These are phyloP conservation scores for Bryopsis sp. DNA, from an alignment of 139 green algal species.

Conservation along the genomic window DNA sequence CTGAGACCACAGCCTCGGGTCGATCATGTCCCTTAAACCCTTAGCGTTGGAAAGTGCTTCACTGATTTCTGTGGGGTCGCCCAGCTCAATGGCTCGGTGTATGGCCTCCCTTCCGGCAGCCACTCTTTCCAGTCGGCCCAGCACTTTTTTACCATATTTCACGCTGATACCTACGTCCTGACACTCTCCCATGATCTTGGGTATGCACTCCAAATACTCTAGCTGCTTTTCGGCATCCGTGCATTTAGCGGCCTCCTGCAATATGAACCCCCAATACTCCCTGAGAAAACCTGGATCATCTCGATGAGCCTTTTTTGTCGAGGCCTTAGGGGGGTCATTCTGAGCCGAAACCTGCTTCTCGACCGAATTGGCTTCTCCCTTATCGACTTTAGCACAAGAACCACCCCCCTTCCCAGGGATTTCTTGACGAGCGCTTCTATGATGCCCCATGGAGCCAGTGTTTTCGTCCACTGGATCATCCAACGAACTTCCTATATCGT, in stretches of 20 bases:
- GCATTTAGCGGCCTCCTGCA: constrained; percentile 14
- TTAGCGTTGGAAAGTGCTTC: neutral
- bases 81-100: neutral
- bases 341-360: neutral
- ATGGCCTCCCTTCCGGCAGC: neutral
- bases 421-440: too few species aligned
- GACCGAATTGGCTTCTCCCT: neutral
- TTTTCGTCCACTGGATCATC: neutral
- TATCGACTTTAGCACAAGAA: too few species aligned
- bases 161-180: constrained; percentile 17
- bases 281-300: constrained; percentile 10
- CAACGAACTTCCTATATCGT: neutral
- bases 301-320: too few species aligned
- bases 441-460: too few species aligned
- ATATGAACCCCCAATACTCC: constrained; percentile 18
- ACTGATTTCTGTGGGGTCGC: neutral
- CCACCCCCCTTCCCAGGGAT: too few species aligned
- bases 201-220: constrained; percentile 7
- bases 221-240: constrained; percentile 3
- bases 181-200: constrained; percentile 4
- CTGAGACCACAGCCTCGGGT: neutral
- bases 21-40: neutral
- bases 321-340: too few species aligned
- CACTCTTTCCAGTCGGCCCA: constrained; percentile 18
- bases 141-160: constrained; percentile 23